Base-by-base conservation (phyloP, 2,329 filamentous ascomycete species). In the Talaromyces sp. region DNA sequence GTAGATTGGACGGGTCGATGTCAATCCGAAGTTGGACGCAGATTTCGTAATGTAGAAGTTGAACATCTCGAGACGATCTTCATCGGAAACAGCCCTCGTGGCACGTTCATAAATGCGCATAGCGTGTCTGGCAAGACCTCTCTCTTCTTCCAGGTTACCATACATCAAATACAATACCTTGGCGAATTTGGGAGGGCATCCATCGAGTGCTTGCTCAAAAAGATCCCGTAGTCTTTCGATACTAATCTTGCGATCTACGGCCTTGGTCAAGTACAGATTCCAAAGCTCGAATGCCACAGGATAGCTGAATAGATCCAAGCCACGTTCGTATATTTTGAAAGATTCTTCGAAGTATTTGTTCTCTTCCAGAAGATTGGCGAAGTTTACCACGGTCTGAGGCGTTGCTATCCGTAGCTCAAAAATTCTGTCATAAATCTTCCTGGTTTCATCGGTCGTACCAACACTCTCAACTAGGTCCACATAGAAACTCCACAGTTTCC, bases 11-110 rank as follows among this genome's bases (percentile, higher is more conserved):
- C 95, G 82, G 3, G 95, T 97, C 0, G 95, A 98, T 0, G 95
- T 93, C 56, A 99, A 84, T 32, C 96, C 95, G 70, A 99, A 99
- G 77, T 99, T 99, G 21, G 92, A 96, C 1, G 95, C 95, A 0
- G 93, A 97, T 75, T 99, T 98, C 61, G 93, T 98, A 72, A 99
- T 97, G 80, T 99, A 99, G 73, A 98, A 96, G 75, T 96, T 95
- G 80, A 97, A 99, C 93, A 99, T 97, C 69, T 96, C 92, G 62
- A 93, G 88, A 57, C 92, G 85, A 74, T 99, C 93, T 70, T 97
- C 93, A 70, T 99, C 95, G 14, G 91, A 89, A 3, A 99, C 96
- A 13, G 93, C 93, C 32, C 95, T 87, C 5, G 95, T 99, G 8
- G 95, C 95, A 61, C 95, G 89, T 78, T 99, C 96, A 76, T 99